Evolutionary conservation across 2,329 filamentous ascomycete species (phyloP).

Genomic region (Aspergillus sp.): DNA sequence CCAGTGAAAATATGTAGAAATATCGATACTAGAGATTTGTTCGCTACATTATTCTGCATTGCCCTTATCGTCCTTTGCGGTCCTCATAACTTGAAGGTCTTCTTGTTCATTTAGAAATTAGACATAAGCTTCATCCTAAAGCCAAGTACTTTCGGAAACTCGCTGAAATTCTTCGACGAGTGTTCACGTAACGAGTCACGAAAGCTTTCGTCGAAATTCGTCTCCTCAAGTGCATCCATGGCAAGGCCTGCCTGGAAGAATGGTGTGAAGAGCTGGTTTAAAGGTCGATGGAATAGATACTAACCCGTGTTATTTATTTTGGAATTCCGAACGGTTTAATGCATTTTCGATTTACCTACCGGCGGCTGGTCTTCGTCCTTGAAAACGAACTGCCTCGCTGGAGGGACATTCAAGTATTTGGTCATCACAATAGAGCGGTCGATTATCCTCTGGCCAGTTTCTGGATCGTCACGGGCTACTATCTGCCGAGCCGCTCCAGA

Average conservation of each 20-base stretch:
- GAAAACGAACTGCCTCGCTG: conserved; percentile 30
- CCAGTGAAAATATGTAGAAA: too few species aligned
- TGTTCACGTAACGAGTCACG: conserved; percentile 18
- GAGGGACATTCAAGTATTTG: conserved; percentile 36
- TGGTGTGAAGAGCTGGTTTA: conserved; percentile 36
- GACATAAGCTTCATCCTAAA: conserved; percentile 11
- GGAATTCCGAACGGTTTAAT: not conserved
- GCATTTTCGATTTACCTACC: conserved; percentile 7
- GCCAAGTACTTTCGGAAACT: conserved; percentile 22
- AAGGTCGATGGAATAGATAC: conserved; percentile 40
- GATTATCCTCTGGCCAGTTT: conserved; percentile 28
- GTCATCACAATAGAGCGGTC: conserved; percentile 30
- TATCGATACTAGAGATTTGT: too few species aligned
- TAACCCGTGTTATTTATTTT: conserved; percentile 19
- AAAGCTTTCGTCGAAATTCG: conserved; percentile 33
- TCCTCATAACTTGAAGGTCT: too few species aligned
- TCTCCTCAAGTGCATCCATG: conserved; percentile 41
- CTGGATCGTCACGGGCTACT: conserved; percentile 28
- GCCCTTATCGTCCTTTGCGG: too few species aligned
- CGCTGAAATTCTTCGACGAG: conserved; percentile 30
- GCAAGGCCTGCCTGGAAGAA: conserved; percentile 38
- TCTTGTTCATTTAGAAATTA: not conserved
- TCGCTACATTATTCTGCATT: too few species aligned
- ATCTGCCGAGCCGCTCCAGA: conserved; percentile 33
- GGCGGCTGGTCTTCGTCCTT: conserved; percentile 27